These are phyloP conservation scores for Curvularia verruculosa DNA, from an alignment of 2,329 filamentous ascomycete genomes.

Conservation along the genomic window DNA sequence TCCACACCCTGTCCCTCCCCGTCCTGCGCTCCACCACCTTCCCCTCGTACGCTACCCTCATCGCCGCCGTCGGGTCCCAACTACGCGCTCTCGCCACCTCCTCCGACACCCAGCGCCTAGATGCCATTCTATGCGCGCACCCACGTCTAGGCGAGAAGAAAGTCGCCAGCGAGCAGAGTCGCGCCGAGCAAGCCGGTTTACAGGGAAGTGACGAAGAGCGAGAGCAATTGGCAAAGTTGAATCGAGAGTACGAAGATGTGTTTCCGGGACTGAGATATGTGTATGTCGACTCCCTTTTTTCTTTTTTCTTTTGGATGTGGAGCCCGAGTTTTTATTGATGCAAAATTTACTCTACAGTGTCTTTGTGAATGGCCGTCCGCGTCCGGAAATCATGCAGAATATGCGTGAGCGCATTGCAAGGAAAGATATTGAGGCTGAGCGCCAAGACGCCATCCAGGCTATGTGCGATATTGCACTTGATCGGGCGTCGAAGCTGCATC, in stretches of 20 bases:
- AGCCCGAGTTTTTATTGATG: background rate
- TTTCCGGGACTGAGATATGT: slow-evolving; percentile 89
- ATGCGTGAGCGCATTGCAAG: slow-evolving; percentile 77
- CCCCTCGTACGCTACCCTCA: slow-evolving; percentile 70
- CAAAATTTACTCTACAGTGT: slow-evolving; percentile 51
- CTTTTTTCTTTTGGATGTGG: background rate
- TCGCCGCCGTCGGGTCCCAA: slow-evolving; percentile 68
- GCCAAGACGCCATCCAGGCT: slow-evolving; percentile 76
- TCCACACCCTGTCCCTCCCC: slow-evolving; percentile 75
- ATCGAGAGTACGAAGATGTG: slow-evolving; percentile 76
- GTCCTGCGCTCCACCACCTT: slow-evolving; percentile 67
- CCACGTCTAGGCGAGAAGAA: slow-evolving; percentile 82
- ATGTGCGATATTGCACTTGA: slow-evolving; percentile 93
- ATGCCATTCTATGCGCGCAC: slow-evolving; percentile 78
- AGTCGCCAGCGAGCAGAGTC: slow-evolving; percentile 80
- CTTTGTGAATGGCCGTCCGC: slow-evolving; percentile 82
- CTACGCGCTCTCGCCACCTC: slow-evolving; percentile 56
- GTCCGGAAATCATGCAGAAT: slow-evolving; percentile 78
- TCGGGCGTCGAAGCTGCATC: slow-evolving; percentile 66
- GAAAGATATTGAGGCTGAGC: slow-evolving; percentile 70
- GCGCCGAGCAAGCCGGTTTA: slow-evolving; percentile 81
- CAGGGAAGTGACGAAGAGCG: slow-evolving; percentile 59
- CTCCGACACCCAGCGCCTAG: slow-evolving; percentile 64
- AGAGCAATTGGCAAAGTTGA: slow-evolving; percentile 66
- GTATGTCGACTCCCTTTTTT: slow-evolving; percentile 42